A percentile compares a stretch with the other conserved stretches of the same genome.
Evolutionary conservation across 495 filamentous ascomycete genomes (phyloP).

Genomic region (Aspergillus avenaceus): DNA sequence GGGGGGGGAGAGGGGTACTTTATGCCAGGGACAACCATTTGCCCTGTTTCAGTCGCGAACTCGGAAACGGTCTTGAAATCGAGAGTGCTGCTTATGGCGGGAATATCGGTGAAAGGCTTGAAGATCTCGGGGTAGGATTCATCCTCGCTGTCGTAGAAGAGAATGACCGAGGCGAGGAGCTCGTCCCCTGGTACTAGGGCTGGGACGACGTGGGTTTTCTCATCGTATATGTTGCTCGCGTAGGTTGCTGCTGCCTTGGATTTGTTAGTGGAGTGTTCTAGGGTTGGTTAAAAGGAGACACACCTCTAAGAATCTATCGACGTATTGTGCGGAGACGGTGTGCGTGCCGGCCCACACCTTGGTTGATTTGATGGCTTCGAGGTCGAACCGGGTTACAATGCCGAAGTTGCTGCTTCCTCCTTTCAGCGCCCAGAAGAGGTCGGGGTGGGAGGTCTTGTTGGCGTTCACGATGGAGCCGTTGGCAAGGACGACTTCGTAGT

Average conservation of each 20-base stretch:
- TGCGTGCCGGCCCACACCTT: conserved; percentile 42
- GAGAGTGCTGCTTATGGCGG: conserved; percentile 26
- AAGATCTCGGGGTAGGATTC: conserved; percentile 26
- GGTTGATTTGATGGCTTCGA: conserved; percentile 46
- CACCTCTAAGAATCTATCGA: conserved; percentile 29
- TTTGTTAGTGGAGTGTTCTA: not conserved
- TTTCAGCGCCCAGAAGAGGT: conserved; percentile 59
- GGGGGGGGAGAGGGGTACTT: no score
- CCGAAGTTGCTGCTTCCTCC: conserved; percentile 55
- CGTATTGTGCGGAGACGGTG: conserved; percentile 24
- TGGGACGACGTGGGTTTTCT: conserved; percentile 32
- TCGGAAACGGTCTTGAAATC: conserved; percentile 33
- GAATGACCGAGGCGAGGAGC: conserved; percentile 28
- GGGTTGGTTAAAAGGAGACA: not conserved
- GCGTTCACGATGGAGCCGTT: conserved; percentile 53
- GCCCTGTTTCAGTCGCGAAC: conserved; percentile 25
- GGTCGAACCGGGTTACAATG: conserved; percentile 46
- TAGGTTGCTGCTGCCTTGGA: conserved; percentile 26
- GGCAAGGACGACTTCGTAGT: conserved; percentile 58
- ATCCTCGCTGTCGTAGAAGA: conserved; percentile 34
- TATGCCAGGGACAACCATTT: conserved; percentile 23
- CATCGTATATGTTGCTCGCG: conserved; percentile 26
- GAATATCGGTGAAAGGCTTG: conserved; percentile 36
- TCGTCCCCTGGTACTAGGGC: conserved; percentile 25
- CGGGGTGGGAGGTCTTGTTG: conserved; percentile 44